Evolutionary conservation across 1,139 yeast species (phyloP).

Genomic region (Blastobotrys arbuscula): DNA sequence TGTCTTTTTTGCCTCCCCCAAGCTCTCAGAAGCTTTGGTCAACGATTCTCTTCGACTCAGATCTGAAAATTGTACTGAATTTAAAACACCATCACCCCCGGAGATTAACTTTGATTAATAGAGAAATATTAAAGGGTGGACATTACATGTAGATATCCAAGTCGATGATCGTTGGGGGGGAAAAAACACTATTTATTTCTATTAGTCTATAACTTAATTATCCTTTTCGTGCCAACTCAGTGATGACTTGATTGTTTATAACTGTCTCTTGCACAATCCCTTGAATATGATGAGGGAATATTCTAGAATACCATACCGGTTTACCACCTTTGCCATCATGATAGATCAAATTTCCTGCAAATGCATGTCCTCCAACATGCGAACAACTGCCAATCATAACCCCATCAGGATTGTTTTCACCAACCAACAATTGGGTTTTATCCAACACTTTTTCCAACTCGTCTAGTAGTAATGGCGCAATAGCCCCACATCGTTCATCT

Average conservation of each 20-base stretch:
- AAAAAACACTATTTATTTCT: too few species aligned
- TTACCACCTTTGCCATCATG: constrained; percentile 35
- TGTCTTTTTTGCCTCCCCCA: too few species aligned
- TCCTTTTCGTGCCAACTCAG: constrained; percentile 34
- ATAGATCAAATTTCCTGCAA: constrained; percentile 67
- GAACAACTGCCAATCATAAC: constrained; percentile 53
- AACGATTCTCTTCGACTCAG: too few species aligned
- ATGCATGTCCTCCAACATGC: constrained; percentile 74
- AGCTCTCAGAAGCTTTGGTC: too few species aligned
- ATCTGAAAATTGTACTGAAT: too few species aligned
- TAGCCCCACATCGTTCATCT: constrained; percentile 60
- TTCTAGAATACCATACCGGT: constrained; percentile 69
- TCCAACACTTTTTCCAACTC: constrained; percentile 48
- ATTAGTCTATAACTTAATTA: too few species aligned
- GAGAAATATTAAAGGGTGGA: too few species aligned
- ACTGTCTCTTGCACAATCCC: constrained; percentile 57
- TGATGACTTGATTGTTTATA: constrained; percentile 42
- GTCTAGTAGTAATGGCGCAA: constrained; percentile 50
- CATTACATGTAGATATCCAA: too few species aligned
- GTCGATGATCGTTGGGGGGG: too few species aligned
- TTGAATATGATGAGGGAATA: constrained; percentile 57
- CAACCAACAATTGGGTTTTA: constrained; percentile 29
- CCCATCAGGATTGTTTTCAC: constrained; percentile 28
- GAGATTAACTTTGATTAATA: too few species aligned
- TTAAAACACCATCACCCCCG: too few species aligned